Evolutionary conservation across 225 moss, liverwort and hornwort species (phyloP).

Genomic region (Ulota crispa): DNA sequence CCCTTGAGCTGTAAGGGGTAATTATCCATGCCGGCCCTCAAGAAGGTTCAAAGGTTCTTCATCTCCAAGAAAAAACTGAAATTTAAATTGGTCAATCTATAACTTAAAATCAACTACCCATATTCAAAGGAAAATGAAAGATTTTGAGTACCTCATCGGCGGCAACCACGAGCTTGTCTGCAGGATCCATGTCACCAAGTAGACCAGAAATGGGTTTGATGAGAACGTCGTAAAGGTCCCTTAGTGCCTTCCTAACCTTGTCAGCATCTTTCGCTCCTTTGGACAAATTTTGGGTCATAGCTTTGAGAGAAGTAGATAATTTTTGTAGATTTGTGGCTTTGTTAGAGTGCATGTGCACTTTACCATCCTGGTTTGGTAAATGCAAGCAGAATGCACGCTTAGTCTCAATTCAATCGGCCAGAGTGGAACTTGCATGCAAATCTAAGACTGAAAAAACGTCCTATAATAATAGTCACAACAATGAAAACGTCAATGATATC

Average conservation of each 20-base stretch:
- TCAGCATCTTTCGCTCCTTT: background rate
- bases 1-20: too few relatives aligned
- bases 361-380: background rate
- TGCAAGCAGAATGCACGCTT: background rate
- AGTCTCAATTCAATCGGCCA: background rate
- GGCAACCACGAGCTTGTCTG: conserved; percentile 8
- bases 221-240: background rate
- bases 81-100: background rate
- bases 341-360: background rate
- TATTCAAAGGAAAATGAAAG: background rate
- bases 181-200: background rate
- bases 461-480: background rate
- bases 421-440: background rate
- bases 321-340: background rate
- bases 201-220: background rate
- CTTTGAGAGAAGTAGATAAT: background rate
- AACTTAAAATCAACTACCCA: background rate
- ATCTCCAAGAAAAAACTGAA: background rate
- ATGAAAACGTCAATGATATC: background rate
- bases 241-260: background rate
- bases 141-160: conserved; percentile 29
- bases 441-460: background rate
- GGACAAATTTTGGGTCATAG: background rate
- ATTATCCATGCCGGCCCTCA: too few relatives aligned
- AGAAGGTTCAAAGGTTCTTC: background rate